Evolutionary conservation across 2,329 filamentous ascomycete species (phyloP).

Genomic region (Paecilomyces fulvus): DNA sequence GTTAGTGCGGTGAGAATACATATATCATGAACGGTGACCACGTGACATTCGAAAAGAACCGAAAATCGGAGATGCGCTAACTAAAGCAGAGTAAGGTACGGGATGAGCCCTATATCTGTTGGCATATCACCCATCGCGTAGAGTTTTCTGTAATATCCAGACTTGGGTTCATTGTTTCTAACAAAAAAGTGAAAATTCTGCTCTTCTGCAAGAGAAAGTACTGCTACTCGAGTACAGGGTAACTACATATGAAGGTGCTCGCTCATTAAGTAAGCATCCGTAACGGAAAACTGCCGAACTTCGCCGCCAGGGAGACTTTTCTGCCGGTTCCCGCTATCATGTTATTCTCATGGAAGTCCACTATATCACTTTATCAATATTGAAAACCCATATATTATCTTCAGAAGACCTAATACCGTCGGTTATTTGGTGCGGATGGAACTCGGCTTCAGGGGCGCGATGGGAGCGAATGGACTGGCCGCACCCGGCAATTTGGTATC

Average conservation of each 20-base stretch:
- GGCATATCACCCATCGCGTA: too few relatives aligned
- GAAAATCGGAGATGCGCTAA: background rate
- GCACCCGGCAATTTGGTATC: conserved; percentile 18
- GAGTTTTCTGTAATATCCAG: too few relatives aligned
- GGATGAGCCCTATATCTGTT: too few relatives aligned
- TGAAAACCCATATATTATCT: background rate
- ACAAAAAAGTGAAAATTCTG: background rate
- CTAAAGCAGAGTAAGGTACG: background rate
- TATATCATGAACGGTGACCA: background rate
- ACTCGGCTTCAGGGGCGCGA: conserved; percentile 23
- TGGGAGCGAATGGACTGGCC: conserved; percentile 26
- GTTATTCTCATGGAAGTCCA: background rate
- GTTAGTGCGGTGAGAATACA: background rate
- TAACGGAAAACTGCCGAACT: conserved; percentile 16
- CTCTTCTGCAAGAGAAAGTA: background rate
- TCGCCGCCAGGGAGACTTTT: conserved; percentile 19
- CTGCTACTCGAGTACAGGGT: background rate
- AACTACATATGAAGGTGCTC: conserved; percentile 6
- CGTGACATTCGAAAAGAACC: conserved; percentile 1
- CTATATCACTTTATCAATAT: background rate
- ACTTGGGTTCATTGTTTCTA: too few relatives aligned
- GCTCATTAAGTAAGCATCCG: conserved; percentile 7
- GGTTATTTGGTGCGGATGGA: conserved; percentile 11
- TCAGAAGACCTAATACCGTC: background rate
- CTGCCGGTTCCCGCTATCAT: conserved; percentile 31